These are phyloP conservation scores for Senna siamea DNA, from an alignment of 306 rosid species.

Conservation along the genomic window DNA sequence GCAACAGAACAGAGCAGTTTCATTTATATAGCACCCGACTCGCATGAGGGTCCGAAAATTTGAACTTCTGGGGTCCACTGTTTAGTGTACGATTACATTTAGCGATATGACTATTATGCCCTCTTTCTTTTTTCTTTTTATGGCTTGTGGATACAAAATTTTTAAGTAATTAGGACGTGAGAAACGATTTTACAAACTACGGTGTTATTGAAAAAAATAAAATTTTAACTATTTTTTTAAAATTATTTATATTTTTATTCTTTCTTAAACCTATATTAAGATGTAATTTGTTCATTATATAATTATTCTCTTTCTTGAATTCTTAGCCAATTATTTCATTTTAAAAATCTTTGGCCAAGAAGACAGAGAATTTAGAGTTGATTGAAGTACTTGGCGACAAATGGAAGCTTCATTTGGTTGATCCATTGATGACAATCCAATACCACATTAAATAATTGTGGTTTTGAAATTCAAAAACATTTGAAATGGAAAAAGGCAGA, in stretches of 20 bases:
- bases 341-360: neutral
- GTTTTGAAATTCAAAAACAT: constrained; percentile 5
- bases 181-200: too few species aligned
- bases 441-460: neutral
- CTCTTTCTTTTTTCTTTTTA: neutral
- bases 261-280: neutral
- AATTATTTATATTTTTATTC: too few species aligned
- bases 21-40: neutral
- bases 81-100: too few species aligned
- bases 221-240: too few species aligned
- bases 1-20: neutral
- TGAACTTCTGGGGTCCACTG: constrained; percentile 3
- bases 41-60: neutral
- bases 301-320: neutral
- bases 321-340: neutral
- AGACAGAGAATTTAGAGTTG: neutral
- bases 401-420: neutral
- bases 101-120: neutral
- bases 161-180: too few species aligned
- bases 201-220: too few species aligned
- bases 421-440: neutral
- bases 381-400: neutral
- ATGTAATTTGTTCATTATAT: neutral
- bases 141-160: too few species aligned
- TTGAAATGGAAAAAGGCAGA: neutral